phyloP scores from a whole-genome alignment of 2,329 filamentous ascomycete genomes.

The Alternaria burnsii region DNA sequence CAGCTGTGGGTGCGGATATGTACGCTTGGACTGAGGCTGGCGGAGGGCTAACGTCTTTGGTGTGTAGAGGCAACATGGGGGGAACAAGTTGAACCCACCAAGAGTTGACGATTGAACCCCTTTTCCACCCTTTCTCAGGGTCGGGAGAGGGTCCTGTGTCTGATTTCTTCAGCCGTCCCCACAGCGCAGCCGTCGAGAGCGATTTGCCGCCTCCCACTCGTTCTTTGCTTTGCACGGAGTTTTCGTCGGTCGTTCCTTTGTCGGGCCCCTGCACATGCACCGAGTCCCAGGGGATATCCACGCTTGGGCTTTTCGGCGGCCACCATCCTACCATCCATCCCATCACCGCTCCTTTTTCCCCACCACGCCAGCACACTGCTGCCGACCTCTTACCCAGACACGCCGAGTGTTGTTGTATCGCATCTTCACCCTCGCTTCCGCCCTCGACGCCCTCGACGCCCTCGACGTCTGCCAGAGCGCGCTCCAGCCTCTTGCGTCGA shows the following conservation, averaged over 20 bases:
- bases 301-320: slow-evolving; percentile 12
- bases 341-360: slow-evolving; percentile 17
- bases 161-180: background rate
- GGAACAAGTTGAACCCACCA: slow-evolving; percentile 7
- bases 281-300: slow-evolving; percentile 9
- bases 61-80: slow-evolving; percentile 8
- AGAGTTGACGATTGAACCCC: slow-evolving; percentile 10
- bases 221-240: slow-evolving; percentile 7
- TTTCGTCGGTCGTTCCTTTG: slow-evolving; percentile 15
- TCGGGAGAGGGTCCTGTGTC: background rate
- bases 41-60: slow-evolving; percentile 11
- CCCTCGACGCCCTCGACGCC: background rate
- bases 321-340: slow-evolving; percentile 4
- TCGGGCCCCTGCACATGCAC: slow-evolving; percentile 15
- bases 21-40: slow-evolving; percentile 12
- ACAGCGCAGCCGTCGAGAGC: background rate
- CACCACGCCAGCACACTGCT: slow-evolving; percentile 12
- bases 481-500: slow-evolving; percentile 5
- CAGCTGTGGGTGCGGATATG: slow-evolving; percentile 17
- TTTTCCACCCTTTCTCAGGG: slow-evolving; percentile 6
- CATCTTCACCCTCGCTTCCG: background rate
- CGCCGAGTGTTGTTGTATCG: slow-evolving; percentile 4
- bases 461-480: slow-evolving; percentile 2
- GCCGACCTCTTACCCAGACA: slow-evolving; percentile 7
- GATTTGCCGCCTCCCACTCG: slow-evolving; percentile 12